These are phyloP conservation scores for Simmondsia chinensis DNA, from an alignment of 148 eudicot species.

Conservation along the genomic window DNA sequence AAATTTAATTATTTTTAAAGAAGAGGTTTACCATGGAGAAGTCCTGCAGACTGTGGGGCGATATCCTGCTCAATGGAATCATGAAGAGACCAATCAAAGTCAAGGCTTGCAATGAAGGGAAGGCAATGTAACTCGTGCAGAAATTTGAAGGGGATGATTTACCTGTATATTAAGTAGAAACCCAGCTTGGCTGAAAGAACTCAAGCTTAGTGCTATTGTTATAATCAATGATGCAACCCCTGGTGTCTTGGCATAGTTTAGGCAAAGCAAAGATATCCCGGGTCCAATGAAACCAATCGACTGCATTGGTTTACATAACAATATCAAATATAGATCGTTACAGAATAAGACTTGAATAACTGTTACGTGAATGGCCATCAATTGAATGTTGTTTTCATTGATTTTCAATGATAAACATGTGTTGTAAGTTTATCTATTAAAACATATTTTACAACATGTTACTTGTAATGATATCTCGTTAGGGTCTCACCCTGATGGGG, in stretches of 20 bases:
- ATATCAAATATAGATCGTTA: neutral
- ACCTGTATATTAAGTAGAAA: conserved; percentile 92
- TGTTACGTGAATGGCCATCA: neutral
- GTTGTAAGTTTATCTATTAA: too few relatives aligned
- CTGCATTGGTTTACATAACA: conserved; percentile 21
- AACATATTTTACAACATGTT: too few relatives aligned
- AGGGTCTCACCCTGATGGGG: too few relatives aligned
- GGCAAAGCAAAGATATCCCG: conserved; percentile 69
- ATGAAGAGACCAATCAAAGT: neutral
- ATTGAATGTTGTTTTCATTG: neutral
- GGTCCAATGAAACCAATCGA: conserved; percentile 94
- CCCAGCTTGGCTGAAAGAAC: conserved; percentile 97
- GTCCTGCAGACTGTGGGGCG: conserved; percentile 91
- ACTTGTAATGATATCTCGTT: too few relatives aligned
- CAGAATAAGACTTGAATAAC: neutral
- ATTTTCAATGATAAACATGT: neutral
- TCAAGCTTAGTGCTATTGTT: conserved; percentile 67
- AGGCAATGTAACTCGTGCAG: too few relatives aligned
- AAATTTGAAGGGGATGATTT: too few relatives aligned
- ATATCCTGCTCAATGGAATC: conserved; percentile 49
- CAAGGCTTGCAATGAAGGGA: neutral
- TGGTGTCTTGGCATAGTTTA: conserved; percentile 76
- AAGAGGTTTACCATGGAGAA: conserved; percentile 88
- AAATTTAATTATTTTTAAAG: too few relatives aligned
- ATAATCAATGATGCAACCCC: conserved; percentile 49